Percentiles rank a stretch among this genome's conserved stretches.
phyloP scores from a whole-genome alignment of 495 filamentous ascomycete genomes.

The Xylaria flabelliformis region DNA sequence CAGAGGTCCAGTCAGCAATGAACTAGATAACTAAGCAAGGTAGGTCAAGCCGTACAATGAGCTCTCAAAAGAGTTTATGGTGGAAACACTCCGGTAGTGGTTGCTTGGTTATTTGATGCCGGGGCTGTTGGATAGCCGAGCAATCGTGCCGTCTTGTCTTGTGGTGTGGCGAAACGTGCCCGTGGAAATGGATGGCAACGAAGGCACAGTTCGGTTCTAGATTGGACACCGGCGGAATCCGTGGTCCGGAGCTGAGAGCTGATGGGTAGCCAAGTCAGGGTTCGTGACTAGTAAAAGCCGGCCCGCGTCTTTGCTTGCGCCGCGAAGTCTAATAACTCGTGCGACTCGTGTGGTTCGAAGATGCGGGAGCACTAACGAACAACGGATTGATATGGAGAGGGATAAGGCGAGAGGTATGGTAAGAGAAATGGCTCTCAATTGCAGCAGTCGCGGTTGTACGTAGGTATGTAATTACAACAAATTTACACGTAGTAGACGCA shows the following conservation, averaged over 20 bases:
- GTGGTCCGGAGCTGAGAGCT: background rate
- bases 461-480: background rate
- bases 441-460: background rate
- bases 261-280: slow-evolving; percentile 9
- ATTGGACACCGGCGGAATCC: background rate
- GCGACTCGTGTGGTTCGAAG: slow-evolving; percentile 16
- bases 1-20: background rate
- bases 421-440: background rate
- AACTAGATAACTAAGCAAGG: background rate
- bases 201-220: background rate
- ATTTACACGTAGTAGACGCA: slow-evolving; percentile 10
- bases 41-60: slow-evolving; percentile 7
- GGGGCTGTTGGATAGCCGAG: background rate
- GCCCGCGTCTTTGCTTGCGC: slow-evolving; percentile 16
- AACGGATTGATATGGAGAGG: background rate
- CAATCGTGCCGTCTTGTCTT: background rate
- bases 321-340: slow-evolving; percentile 12
- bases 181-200: background rate
- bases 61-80: background rate
- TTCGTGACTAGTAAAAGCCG: slow-evolving; percentile 3
- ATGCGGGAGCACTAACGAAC: slow-evolving; percentile 6
- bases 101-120: background rate
- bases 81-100: background rate
- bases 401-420: background rate
- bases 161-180: background rate